Conservation (phyloP, 257 asterid genomes). For the Jaltomata sinuosa region DNA sequence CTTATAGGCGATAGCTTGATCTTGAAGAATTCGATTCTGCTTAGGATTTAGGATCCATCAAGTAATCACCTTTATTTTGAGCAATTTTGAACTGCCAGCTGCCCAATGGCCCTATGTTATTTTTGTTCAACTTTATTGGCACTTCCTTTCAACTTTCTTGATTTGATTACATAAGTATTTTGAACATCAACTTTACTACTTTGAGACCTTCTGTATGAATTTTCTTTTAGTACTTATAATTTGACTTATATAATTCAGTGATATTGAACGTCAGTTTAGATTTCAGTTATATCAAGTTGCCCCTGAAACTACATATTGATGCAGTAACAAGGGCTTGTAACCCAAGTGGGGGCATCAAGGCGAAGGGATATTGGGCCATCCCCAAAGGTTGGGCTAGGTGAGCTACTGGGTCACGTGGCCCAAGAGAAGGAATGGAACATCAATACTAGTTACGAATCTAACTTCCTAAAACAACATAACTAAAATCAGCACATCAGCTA, state of each 20-base stretch:
- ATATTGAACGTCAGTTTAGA: not conserved
- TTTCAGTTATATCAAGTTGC: not conserved
- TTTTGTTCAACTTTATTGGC: not conserved
- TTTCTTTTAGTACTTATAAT: not conserved
- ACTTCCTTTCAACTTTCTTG: not conserved
- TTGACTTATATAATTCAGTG: not conserved
- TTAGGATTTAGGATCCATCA: not conserved
- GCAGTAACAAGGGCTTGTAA: too few relatives aligned
- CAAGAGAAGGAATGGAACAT: too few relatives aligned
- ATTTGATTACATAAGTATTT: not conserved
- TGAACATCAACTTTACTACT: not conserved
- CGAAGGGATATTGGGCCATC: too few relatives aligned
- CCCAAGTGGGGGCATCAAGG: too few relatives aligned
- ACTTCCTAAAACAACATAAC: too few relatives aligned
- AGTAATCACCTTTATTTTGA: not conserved
- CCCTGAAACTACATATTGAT: not conserved
- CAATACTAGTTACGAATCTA: too few relatives aligned
- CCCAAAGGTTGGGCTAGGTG: too few relatives aligned
- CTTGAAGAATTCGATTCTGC: not conserved
- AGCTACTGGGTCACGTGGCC: too few relatives aligned
- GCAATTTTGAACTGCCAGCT: not conserved
- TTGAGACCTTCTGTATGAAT: not conserved
- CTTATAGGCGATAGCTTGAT: not conserved
- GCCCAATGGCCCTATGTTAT: not conserved
- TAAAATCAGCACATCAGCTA: constrained; percentile 27